phyloP scores from a whole-genome alignment of 2,329 filamentous ascomycete genomes.

The Colletotrichum caudatum region DNA sequence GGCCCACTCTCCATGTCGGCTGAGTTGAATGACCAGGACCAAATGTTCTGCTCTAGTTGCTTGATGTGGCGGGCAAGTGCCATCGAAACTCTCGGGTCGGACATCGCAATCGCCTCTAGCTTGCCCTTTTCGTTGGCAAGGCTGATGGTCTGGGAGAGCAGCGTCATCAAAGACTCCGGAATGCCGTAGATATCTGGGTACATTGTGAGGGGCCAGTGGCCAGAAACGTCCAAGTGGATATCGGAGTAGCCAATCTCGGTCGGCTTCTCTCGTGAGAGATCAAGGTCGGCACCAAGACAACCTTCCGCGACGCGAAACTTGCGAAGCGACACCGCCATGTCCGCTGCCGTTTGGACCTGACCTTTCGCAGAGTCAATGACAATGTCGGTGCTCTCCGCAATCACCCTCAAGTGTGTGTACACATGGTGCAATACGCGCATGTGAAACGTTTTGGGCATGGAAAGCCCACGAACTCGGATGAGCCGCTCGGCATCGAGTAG shows the following conservation, averaged over 20 bases:
- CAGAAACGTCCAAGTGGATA: conserved; percentile 56
- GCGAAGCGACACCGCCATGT: conserved; percentile 40
- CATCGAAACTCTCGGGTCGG: conserved; percentile 45
- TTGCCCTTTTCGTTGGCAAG: conserved; percentile 57
- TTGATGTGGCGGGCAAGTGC: conserved; percentile 48
- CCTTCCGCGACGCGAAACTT: conserved; percentile 49
- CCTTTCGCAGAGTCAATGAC: conserved; percentile 1
- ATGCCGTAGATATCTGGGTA: conserved; percentile 60
- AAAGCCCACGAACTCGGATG: conserved; percentile 54
- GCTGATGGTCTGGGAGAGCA: conserved; percentile 56
- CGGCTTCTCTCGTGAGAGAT: conserved; percentile 49
- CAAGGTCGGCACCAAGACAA: conserved; percentile 42
- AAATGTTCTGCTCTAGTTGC: conserved; percentile 50
- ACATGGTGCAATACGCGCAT: conserved; percentile 60
- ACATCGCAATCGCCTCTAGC: conserved; percentile 44
- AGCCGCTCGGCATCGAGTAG: conserved; percentile 58
- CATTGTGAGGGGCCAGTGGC: conserved; percentile 54
- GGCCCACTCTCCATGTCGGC: conserved; percentile 28
- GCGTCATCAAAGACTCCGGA: conserved; percentile 55
- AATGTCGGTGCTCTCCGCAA: conserved; percentile 56
- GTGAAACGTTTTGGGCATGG: conserved; percentile 55
- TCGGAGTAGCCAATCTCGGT: conserved; percentile 58
- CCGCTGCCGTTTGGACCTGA: conserved; percentile 22
- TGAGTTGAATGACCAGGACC: conserved; percentile 46
- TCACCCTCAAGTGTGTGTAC: conserved; percentile 59